Evolutionary conservation across 805 yeast species (phyloP).

Genomic region (Sugiyamaella chiloensis): DNA sequence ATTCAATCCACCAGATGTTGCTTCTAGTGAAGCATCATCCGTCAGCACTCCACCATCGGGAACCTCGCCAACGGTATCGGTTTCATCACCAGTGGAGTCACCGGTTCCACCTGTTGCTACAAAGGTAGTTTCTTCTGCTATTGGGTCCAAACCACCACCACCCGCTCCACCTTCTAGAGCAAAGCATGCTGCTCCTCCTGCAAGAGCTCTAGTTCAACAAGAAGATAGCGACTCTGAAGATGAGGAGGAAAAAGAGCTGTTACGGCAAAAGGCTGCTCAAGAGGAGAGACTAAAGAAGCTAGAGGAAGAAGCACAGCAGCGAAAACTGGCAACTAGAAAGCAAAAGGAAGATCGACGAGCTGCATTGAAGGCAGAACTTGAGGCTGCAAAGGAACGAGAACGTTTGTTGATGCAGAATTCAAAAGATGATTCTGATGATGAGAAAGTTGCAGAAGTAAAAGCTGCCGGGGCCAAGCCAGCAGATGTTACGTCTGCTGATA

Average conservation of each 20-base stretch:
- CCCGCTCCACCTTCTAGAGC: conserved; percentile 22
- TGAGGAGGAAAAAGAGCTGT: conserved; percentile 35
- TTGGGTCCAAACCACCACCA: conserved; percentile 13
- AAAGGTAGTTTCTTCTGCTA: conserved; percentile 13
- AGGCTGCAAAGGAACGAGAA: conserved; percentile 29
- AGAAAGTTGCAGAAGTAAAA: conserved; percentile 17
- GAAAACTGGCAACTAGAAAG: conserved; percentile 14
- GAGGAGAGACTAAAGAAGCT: conserved; percentile 25
- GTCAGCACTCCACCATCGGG: conserved; percentile 11
- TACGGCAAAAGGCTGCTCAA: conserved; percentile 23
- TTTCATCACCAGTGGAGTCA: conserved; percentile 9
- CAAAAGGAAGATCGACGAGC: conserved; percentile 32
- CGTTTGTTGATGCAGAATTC: conserved; percentile 18
- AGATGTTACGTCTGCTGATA: neutral
- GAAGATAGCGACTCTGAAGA: conserved; percentile 16
- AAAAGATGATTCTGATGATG: neutral
- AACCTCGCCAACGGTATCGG: conserved; percentile 10
- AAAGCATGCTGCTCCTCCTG: conserved; percentile 7
- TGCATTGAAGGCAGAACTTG: conserved; percentile 24
- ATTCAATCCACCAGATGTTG: conserved; percentile 20
- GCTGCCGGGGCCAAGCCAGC: conserved; percentile 2
- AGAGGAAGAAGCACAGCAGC: conserved; percentile 20
- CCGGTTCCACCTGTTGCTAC: conserved; percentile 1
- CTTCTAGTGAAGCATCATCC: neutral
- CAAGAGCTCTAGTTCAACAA: conserved; percentile 17